A percentile compares a stretch with the other conserved stretches of the same genome.
phyloP scores from a whole-genome alignment of 176 grass and related monocot genomes.

The Oryza officinalis region DNA sequence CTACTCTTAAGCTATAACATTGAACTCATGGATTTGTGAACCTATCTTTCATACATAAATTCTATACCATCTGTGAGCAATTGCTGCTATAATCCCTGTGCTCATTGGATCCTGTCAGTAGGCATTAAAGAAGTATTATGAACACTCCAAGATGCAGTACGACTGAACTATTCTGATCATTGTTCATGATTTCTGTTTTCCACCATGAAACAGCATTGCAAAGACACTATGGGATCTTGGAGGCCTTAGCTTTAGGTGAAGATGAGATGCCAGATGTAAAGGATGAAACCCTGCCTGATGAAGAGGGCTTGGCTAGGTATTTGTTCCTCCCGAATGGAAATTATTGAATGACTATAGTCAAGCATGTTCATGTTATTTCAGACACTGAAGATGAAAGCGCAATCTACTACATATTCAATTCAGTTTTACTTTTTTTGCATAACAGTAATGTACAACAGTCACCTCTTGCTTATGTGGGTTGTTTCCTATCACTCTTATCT shows the following conservation, averaged over 20 bases:
- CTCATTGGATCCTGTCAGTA: not conserved
- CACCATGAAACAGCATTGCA: constrained; percentile 69
- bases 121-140: not conserved
- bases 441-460: constrained; percentile 2
- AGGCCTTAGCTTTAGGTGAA: constrained; percentile 86
- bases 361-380: constrained; percentile 12
- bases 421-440: not conserved
- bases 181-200: not conserved
- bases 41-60: constrained; percentile 23
- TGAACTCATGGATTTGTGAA: not conserved
- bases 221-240: constrained; percentile 91
- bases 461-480: constrained; percentile 14
- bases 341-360: constrained; percentile 24
- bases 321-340: constrained; percentile 21
- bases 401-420: not conserved
- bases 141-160: constrained; percentile 3
- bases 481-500: constrained; percentile 26
- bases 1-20: not conserved
- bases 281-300: constrained; percentile 88
- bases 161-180: not conserved
- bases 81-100: not conserved
- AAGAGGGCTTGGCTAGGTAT: constrained; percentile 77
- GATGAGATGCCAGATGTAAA: constrained; percentile 95
- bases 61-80: not conserved
- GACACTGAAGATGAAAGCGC: constrained; percentile 7